These are phyloP conservation scores for Yamadazyma spencermartinsiae DNA, from an alignment of 1,139 yeast genomes.

Conservation along the genomic window DNA sequence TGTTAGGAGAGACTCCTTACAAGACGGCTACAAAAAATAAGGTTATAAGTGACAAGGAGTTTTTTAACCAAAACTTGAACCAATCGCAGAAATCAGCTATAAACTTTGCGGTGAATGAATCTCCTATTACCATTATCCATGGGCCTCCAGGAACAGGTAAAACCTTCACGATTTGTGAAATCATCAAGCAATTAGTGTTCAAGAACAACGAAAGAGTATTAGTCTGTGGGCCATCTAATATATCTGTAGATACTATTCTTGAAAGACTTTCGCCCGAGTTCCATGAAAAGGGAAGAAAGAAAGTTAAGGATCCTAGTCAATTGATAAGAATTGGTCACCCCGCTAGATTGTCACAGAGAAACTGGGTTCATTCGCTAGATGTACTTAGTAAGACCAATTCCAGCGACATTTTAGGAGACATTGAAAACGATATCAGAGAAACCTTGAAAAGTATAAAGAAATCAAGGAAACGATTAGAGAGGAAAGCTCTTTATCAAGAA, in stretches of 20 bases:
- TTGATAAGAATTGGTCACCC: constrained; percentile 91
- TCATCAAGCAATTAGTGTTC: constrained; percentile 69
- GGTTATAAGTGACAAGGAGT: constrained; percentile 20
- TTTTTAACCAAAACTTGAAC: constrained; percentile 58
- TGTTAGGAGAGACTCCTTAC: constrained; percentile 45
- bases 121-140: constrained; percentile 46
- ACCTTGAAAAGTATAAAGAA: constrained; percentile 62
- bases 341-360: constrained; percentile 69
- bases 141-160: constrained; percentile 58
- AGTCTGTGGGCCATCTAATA: constrained; percentile 94
- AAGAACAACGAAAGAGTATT: constrained; percentile 63
- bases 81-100: constrained; percentile 59
- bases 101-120: constrained; percentile 37
- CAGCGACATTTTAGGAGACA: constrained; percentile 65
- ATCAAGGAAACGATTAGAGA: constrained; percentile 62
- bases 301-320: constrained; percentile 22
- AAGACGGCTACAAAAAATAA: constrained; percentile 16
- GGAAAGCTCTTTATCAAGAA: constrained; percentile 67
- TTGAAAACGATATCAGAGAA: constrained; percentile 68
- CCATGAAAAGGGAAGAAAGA: constrained; percentile 19
- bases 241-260: constrained; percentile 89
- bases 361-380: constrained; percentile 75
- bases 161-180: constrained; percentile 84
- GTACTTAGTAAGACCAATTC: constrained; percentile 57
- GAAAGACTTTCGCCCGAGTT: constrained; percentile 64